Conservation (phyloP, 73 alveolate species). For the Blepharisma japonicum region DNA sequence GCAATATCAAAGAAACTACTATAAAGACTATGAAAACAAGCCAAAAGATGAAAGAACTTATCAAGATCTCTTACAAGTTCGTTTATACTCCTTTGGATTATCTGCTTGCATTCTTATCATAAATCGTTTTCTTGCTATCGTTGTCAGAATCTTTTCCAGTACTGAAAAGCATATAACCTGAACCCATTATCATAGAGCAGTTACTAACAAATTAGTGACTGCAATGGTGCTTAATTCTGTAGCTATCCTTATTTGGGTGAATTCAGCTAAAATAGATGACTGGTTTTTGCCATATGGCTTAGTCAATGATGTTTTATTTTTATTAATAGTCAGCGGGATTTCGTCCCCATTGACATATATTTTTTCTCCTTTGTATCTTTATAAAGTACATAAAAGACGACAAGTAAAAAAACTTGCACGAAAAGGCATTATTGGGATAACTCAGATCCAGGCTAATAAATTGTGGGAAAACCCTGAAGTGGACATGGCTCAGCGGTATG, state of each 20-base stretch:
- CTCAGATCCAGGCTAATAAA: slow-evolving; percentile 47
- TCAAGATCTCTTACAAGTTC: too few relatives aligned
- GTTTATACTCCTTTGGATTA: too few relatives aligned
- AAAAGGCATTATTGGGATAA: slow-evolving; percentile 20
- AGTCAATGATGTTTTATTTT: slow-evolving; percentile 36
- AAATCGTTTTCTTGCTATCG: slow-evolving; percentile 35
- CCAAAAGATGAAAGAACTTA: too few relatives aligned
- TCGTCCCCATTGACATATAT: slow-evolving; percentile 44
- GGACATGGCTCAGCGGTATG: slow-evolving; percentile 56
- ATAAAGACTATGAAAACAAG: background rate
- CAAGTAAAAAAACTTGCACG: slow-evolving; percentile 31
- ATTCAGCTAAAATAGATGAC: background rate
- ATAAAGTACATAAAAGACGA: slow-evolving; percentile 33
- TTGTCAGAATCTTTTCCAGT: slow-evolving; percentile 43
- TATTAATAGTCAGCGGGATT: slow-evolving; percentile 36
- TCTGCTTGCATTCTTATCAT: slow-evolving; percentile 24
- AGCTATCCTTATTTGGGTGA: slow-evolving; percentile 47
- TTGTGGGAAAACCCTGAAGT: slow-evolving; percentile 51
- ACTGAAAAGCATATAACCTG: slow-evolving; percentile 52
- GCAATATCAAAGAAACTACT: background rate
- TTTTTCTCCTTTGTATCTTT: slow-evolving; percentile 36
- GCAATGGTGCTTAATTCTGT: slow-evolving; percentile 49
- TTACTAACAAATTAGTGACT: slow-evolving; percentile 42
- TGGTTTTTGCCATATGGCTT: slow-evolving; percentile 57
- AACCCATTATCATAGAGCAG: slow-evolving; percentile 50